phyloP scores from a whole-genome alignment of 78 protist genomes.

The Cavenderia fasciculata region DNA sequence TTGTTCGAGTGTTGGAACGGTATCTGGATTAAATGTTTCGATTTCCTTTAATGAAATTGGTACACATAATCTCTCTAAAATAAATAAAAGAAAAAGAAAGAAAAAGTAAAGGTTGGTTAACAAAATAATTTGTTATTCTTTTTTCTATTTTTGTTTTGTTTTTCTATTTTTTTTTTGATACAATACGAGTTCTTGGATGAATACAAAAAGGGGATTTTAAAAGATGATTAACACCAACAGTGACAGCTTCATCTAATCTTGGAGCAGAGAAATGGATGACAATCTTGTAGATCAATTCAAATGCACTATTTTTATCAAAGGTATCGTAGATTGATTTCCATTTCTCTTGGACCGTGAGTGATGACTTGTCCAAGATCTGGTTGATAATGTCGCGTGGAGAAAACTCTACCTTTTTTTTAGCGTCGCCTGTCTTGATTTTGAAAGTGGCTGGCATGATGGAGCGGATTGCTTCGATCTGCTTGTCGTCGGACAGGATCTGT shows the following conservation, averaged over 20 bases:
- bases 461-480: constrained; percentile 6
- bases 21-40: constrained; percentile 39
- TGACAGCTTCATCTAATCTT: constrained; percentile 95
- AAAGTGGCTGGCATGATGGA: background rate
- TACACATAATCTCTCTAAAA: constrained; percentile 62
- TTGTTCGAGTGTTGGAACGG: constrained; percentile 23
- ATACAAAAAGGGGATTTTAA: constrained; percentile 97
- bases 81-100: too few species aligned
- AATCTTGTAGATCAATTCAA: constrained; percentile 39
- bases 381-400: background rate
- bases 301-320: background rate
- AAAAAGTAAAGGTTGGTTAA: background rate
- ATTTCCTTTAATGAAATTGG: constrained; percentile 38
- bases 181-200: constrained; percentile 98
- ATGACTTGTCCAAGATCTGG: too few species aligned
- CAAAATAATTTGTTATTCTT: background rate
- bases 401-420: background rate
- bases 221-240: constrained; percentile 93
- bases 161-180: background rate
- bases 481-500: constrained; percentile 27
- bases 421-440: background rate
- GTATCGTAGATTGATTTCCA: constrained; percentile 23
- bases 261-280: constrained; percentile 90
- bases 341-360: background rate
- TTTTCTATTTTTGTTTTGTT: too few species aligned